Evolutionary conservation across 202 grass and related monocot species (phyloP).

Genomic region (Elaeis oleifera): DNA sequence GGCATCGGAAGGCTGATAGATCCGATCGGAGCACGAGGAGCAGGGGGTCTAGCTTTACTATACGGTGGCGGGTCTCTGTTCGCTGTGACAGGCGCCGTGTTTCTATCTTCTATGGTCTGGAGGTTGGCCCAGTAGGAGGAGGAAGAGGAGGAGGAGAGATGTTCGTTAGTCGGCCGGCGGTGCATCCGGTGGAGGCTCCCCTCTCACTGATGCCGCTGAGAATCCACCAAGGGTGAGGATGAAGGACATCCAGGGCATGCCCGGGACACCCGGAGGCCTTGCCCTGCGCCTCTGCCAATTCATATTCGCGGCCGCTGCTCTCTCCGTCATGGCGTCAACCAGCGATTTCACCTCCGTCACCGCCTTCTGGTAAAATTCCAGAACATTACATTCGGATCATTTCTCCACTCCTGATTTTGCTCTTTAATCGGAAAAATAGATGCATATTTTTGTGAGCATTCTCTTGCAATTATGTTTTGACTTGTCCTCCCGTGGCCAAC

Average conservation of each 20-base stretch:
- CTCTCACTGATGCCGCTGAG: constrained; percentile 40
- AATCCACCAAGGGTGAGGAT: constrained; percentile 50
- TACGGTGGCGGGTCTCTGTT: too few species aligned
- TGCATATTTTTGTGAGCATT: too few species aligned
- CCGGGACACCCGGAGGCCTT: constrained; percentile 51
- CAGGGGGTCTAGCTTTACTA: too few species aligned
- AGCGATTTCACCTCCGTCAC: constrained; percentile 77
- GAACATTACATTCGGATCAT: too few species aligned
- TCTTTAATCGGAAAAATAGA: too few species aligned
- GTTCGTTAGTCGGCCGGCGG: constrained; percentile 58
- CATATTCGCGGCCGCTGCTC: constrained; percentile 49
- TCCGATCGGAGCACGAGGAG: too few species aligned
- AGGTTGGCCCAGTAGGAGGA: background rate
- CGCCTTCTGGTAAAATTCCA: constrained; percentile 53
- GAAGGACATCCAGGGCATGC: constrained; percentile 63
- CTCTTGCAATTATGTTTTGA: too few species aligned
- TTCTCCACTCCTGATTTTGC: background rate
- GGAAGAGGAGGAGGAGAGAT: constrained; percentile 20
- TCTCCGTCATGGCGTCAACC: constrained; percentile 69
- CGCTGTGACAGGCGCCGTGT: too few species aligned
- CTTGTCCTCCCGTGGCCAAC: too few species aligned
- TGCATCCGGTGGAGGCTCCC: constrained; percentile 88
- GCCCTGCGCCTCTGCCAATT: constrained; percentile 58
- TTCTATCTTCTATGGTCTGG: too few species aligned
- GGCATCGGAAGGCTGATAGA: too few species aligned